Evolutionary conservation across 257 asterid genomes (phyloP), one percentile per base, ranked within the genome.

Genomic region (Echites panduratus): DNA sequence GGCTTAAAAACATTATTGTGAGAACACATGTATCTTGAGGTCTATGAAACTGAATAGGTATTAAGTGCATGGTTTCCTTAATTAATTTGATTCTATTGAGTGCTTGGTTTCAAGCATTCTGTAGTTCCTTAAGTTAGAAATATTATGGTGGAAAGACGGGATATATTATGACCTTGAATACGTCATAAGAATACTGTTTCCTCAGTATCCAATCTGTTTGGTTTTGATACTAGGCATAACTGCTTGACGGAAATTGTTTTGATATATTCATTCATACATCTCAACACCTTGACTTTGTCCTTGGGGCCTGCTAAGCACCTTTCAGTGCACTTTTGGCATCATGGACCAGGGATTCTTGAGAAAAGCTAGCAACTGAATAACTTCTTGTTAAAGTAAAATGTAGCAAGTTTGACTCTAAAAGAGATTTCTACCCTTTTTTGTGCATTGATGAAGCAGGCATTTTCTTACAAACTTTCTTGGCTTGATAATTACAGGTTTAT

Each of bases 401-500:
- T 75, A 27, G 53, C n/a, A 44, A 13, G 45, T n/a, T n/a, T n/a
- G n/a, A n/a, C n/a, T n/a, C n/a, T n/a, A n/a, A n/a, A n/a, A n/a
- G n/a, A n/a, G n/a, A n/a, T n/a, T n/a, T n/a, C n/a, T n/a, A n/a
- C n/a, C n/a, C n/a, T n/a, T n/a, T n/a, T n/a, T n/a, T n/a, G n/a
- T n/a, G n/a, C n/a, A n/a, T n/a, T n/a, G n/a, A n/a, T n/a, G n/a
- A n/a, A n/a, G n/a, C n/a, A n/a, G n/a, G n/a, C n/a, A n/a, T n/a
- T n/a, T n/a, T n/a, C n/a, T n/a, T n/a, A n/a, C n/a, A n/a, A n/a
- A n/a, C n/a, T n/a, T n/a, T n/a, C n/a, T n/a, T n/a, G n/a, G n/a
- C n/a, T n/a, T n/a, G n/a, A n/a, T 22, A 65, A 66, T 84, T 83
- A 74, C 91, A 93, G 98, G 98, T 70, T 89, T 93, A 57, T 88